Evolutionary conservation across 805 yeast species (phyloP), one percentile per base, ranked within the genome.

Genomic region (Pichia eremophila): DNA sequence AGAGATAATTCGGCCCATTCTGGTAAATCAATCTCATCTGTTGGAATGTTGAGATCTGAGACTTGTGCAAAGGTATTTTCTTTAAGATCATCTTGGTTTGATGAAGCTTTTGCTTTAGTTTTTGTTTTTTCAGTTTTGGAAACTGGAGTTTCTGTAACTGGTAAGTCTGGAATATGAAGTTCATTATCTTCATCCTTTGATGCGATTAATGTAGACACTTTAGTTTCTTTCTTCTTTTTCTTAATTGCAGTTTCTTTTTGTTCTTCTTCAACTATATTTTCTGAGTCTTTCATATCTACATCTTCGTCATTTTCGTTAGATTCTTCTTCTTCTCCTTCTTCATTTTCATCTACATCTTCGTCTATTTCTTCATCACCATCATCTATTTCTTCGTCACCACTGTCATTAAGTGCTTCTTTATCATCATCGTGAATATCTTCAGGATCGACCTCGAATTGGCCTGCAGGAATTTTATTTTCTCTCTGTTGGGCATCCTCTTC

Each of bases 1-100:
- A 84, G 64, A 2, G 72, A 51, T 7, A 65, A 62, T 2, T 67
- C 62, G 2, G 71, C 61, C 93, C 95, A 85, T 31, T 72, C 72
- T 9, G 89, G 88, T 18, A 83, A 62, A 37, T 74, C 71, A 17
- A 72, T 67, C n/a, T 60, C 65, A 41, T 63, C 65, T 19, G 59
- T 54, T 36, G 54, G 62, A 27, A 51, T 40, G 12, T 46, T 43
- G n/a, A 44, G 41, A 35, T 50, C 48, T 19, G 45, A 44, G 14
- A 51, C 25, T n/a, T 51, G 27, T 3, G 52, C 22, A 44, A 60
- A 56, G 8, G 54, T 46, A 34, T 54, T 55, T 9, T 52, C 38
- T 15, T 46, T 42, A 8, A 57, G 55, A 39, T 48, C 53, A 8
- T 47, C 51, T 7, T 40, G 5, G 32, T 12, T 44, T 36, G 36